Percentiles rank a stretch among this genome's conserved stretches.
Conservation (phyloP, 2,329 filamentous ascomycete species). For the Pyricularia sp. region DNA sequence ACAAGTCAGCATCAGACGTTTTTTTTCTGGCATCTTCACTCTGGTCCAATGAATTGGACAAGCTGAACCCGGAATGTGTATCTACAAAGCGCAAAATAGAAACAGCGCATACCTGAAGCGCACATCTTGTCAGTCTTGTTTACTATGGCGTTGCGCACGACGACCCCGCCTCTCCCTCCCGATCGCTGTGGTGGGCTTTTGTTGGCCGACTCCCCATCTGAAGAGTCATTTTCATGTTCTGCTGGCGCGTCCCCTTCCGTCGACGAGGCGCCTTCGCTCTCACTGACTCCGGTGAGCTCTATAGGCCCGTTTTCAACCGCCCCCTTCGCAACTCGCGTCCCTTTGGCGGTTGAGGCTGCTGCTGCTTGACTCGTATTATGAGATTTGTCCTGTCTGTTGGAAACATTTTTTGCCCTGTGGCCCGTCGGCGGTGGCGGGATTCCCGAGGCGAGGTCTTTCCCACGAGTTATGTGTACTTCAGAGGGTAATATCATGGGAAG, state of each 20-base stretch:
- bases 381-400: not conserved
- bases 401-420: not conserved
- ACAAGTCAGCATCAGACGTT: not conserved
- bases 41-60: not conserved
- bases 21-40: not conserved
- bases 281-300: not conserved
- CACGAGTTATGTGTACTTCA: slow-evolving; percentile 46
- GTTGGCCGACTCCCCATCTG: not conserved
- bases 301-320: not conserved
- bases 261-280: not conserved
- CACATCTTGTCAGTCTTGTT: slow-evolving; percentile 57
- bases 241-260: no score
- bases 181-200: slow-evolving; percentile 11
- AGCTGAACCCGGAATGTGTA: not conserved
- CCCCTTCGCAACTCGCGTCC: not conserved
- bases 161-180: slow-evolving; percentile 19
- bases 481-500: slow-evolving; percentile 50
- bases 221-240: not conserved
- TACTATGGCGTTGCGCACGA: slow-evolving; percentile 46
- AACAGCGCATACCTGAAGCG: slow-evolving; percentile 43
- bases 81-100: not conserved
- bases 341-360: not conserved
- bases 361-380: not conserved
- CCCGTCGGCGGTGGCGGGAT: not conserved
- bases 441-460: slow-evolving; percentile 29